These are phyloP conservation scores for Blastobotrys capitulatus DNA, from an alignment of 1,139 yeast genomes.

Conservation along the genomic window DNA sequence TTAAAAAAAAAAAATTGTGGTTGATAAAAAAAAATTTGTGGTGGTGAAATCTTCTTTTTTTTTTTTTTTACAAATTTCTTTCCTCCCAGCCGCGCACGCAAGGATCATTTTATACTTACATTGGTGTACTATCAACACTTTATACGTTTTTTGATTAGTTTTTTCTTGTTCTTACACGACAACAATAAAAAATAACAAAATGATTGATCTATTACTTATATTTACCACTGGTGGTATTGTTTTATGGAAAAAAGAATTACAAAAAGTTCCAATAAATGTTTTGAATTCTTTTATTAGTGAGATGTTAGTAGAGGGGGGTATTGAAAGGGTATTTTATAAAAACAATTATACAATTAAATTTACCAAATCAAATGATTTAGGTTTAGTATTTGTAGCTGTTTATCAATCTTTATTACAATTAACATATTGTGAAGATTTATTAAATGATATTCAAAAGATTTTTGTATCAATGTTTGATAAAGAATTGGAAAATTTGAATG, in stretches of 20 bases:
- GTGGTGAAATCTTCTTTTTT: no score
- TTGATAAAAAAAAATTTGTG: not conserved
- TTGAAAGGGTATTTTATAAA: constrained; percentile 19
- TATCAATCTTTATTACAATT: constrained; percentile 35
- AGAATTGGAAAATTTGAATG: constrained; percentile 19
- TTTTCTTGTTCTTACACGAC: no score
- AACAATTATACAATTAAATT: constrained; percentile 36
- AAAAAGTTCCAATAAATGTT: constrained; percentile 26
- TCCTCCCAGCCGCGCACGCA: no score
- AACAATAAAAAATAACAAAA: constrained; percentile 18
- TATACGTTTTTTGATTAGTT: no score
- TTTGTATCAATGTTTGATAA: constrained; percentile 30
- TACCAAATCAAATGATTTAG: constrained; percentile 32
- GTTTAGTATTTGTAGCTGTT: constrained; percentile 33
- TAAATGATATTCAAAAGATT: constrained; percentile 32
- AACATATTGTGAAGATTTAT: constrained; percentile 32
- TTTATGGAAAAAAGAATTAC: constrained; percentile 45
- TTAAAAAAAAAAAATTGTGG: not conserved
- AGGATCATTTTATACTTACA: no score
- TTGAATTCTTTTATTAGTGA: constrained; percentile 48
- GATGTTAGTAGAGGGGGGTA: constrained; percentile 39
- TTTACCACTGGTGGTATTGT: constrained; percentile 57
- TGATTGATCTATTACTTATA: constrained; percentile 53
- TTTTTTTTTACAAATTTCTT: no score
- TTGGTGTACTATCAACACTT: no score